phyloP scores from a whole-genome alignment of 140 eudicot species.

The Anethum foeniculum region DNA sequence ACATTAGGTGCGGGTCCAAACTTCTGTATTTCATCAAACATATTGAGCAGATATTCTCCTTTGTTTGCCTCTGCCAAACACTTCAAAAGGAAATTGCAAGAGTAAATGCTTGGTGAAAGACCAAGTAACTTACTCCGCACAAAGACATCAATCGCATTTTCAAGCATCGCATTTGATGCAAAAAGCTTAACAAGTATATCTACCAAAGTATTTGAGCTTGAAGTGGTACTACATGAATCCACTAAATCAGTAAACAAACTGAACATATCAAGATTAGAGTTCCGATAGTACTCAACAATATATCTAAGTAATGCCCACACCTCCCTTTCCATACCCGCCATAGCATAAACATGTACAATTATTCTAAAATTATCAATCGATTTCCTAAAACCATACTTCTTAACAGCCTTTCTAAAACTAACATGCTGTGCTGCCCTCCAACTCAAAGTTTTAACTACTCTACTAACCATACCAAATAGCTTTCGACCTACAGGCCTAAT shows the following conservation, averaged over 20 bases:
- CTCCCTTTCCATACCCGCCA: slow-evolving; percentile 27
- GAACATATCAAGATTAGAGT: slow-evolving; percentile 22
- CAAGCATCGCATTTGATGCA: slow-evolving; percentile 34
- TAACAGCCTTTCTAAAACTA: slow-evolving; percentile 17
- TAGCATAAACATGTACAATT: slow-evolving; percentile 27
- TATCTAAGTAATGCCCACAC: slow-evolving; percentile 27
- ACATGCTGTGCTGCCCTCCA: slow-evolving; percentile 26
- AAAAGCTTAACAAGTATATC: slow-evolving; percentile 36
- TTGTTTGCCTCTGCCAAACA: slow-evolving; percentile 29
- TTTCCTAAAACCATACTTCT: slow-evolving; percentile 24
- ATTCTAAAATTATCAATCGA: slow-evolving; percentile 24
- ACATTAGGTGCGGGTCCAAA: slow-evolving; percentile 41
- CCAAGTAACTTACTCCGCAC: slow-evolving; percentile 21
- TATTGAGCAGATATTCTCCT: slow-evolving; percentile 11
- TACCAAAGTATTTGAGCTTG: slow-evolving; percentile 16
- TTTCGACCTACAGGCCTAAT: slow-evolving; percentile 1
- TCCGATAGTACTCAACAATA: slow-evolving; percentile 21
- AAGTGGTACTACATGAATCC: slow-evolving; percentile 10
- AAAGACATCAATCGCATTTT: slow-evolving; percentile 29
- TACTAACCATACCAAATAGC: slow-evolving; percentile 22
- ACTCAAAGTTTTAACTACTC: slow-evolving; percentile 27
- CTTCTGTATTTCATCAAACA: slow-evolving; percentile 30
- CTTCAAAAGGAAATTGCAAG: slow-evolving; percentile 43
- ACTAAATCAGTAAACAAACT: slow-evolving; percentile 19
- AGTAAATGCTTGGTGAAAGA: slow-evolving; percentile 12